These are phyloP conservation scores for Leccinum fallax DNA, from an alignment of 1,284 basidiomycete genomes.

Conservation along the genomic window DNA sequence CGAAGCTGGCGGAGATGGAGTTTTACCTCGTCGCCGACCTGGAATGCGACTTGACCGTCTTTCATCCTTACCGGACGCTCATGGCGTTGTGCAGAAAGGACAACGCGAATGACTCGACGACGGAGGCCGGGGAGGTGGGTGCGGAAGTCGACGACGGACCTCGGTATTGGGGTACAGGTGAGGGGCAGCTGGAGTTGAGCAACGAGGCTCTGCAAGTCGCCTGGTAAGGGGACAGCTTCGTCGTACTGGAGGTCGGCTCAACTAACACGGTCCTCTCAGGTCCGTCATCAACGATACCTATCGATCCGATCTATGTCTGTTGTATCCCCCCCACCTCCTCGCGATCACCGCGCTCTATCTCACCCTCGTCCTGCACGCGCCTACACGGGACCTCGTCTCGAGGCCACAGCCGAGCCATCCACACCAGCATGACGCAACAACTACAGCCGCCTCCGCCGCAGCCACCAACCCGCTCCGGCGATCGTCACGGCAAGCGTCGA, in stretches of 20 bases:
- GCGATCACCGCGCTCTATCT: conserved; percentile 91
- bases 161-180: conserved; percentile 76
- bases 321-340: conserved; percentile 93
- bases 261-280: conserved; percentile 47
- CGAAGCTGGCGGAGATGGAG: conserved; percentile 98
- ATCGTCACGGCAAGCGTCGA: conserved; percentile 51
- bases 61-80: conserved; percentile 92
- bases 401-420: neutral
- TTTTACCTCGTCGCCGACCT: conserved; percentile 97
- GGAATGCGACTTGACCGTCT: conserved; percentile 92
- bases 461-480: conserved; percentile 43
- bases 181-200: conserved; percentile 66
- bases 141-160: conserved; percentile 60
- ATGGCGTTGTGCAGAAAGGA: conserved; percentile 71
- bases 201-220: conserved; percentile 74
- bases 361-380: conserved; percentile 69
- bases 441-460: conserved; percentile 14
- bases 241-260: neutral
- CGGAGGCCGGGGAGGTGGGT: conserved; percentile 68
- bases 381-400: conserved; percentile 46
- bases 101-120: conserved; percentile 41
- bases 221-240: conserved; percentile 49
- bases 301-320: conserved; percentile 85
- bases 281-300: conserved; percentile 97
- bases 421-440: neutral